Evolutionary conservation across 257 asterid species (phyloP).

Genomic region (Petunia axillaris): DNA sequence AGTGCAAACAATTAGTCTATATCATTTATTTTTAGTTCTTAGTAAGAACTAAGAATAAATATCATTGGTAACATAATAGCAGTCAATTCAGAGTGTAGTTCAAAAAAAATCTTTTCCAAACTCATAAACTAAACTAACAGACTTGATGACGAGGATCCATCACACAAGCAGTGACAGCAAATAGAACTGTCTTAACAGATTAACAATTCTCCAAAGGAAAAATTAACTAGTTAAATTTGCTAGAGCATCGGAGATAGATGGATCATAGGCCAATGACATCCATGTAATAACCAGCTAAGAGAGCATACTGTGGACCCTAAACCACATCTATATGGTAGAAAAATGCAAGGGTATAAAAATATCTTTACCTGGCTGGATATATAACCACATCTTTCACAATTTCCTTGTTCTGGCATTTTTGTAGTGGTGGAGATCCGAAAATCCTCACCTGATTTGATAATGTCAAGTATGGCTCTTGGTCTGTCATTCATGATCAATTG

Average conservation of each 20-base stretch:
- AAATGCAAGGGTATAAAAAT: neutral
- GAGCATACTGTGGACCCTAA: neutral
- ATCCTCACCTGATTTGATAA: constrained; percentile 94
- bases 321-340: neutral
- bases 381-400: constrained; percentile 91
- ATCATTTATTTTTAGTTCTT: neutral
- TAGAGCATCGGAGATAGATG: neutral
- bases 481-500: constrained; percentile 38
- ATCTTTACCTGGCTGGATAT: constrained; percentile 90
- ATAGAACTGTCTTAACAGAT: neutral
- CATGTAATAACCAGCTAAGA: neutral
- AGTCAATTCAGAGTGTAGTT: neutral
- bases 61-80: neutral
- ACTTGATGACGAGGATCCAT: neutral
- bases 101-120: no score
- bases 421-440: constrained; percentile 85
- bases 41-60: neutral
- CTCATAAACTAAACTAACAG: neutral
- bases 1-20: neutral
- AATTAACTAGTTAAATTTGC: neutral
- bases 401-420: constrained; percentile 98
- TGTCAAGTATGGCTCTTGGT: constrained; percentile 93
- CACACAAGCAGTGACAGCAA: neutral
- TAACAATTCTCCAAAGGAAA: neutral
- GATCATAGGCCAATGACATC: constrained; percentile 7